Evolutionary conservation across 345 rosid genomes (phyloP), one percentile per base, ranked within the genome.

Genomic region (Ceriops zippeliana): DNA sequence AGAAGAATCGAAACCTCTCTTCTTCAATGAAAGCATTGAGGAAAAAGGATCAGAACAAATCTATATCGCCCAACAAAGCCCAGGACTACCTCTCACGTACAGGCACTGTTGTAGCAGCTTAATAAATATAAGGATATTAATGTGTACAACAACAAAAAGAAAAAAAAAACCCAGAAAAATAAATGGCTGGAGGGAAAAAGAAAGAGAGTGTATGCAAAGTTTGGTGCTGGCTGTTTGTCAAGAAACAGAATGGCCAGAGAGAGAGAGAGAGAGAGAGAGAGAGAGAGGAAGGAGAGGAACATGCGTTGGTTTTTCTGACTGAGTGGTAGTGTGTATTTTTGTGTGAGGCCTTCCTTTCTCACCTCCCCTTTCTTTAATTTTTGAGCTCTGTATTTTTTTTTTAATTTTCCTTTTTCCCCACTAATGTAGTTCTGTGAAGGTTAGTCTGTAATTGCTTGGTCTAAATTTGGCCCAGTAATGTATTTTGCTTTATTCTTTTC

Each of bases 41-140:
- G 67, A 78, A 77, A 35, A 82, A 83, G 61, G 82, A 81, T 4
- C 80, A 79, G 78, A 80, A 57, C 24, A 76, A 75, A 62, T 82
- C 88, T 5, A 10, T 73, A 7, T 81, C 92, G 0, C 78, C 86
- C 0, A 57, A 71, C 26, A 72, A 75, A 58, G 69, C 78, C 13
- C 77, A 72, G 54, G 83, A 67, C 31, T 75, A 79, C 72, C 49
- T 34, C 35, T 73, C 77, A 38, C 73, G 66, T 21, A 31, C 83
- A 7, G 75, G 89, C 59, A 75, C 89, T 4, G 83, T 84, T 26
- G 89, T 84, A 0, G 88, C 86, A 15, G 88, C 82, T 10, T 87
- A 61, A 67, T 13, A 42, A 13, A 42, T 42, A 42, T 17, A 42
- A 42, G 49, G 1, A 42, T 42, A 42, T 42, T 42, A 11, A 42